Evolutionary conservation across 305 asterid species (phyloP), one percentile per base, ranked within the genome.

Genomic region (Fraxinus angustifolia): DNA sequence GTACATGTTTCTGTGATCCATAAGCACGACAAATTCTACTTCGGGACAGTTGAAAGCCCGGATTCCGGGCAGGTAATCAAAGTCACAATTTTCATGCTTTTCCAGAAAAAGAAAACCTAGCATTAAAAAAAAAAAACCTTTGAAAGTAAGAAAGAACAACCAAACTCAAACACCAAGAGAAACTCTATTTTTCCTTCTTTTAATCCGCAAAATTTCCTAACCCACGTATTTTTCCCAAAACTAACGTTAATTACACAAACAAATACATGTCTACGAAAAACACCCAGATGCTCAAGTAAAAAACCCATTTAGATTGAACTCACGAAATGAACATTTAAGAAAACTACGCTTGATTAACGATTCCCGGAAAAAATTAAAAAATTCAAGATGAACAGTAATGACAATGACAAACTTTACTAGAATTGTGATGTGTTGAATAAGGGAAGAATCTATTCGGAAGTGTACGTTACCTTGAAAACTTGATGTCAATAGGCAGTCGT

Each of bases 301-400:
- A 17, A 84, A 36, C 16, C 82, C 21, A 65, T 8, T 67, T 76
- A 12, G 21, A 23, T 21, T 11, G 42, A 65, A 70, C 75, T 74
- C 83, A 17, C 77, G 38, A 80, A 30, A 77, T 31, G 72, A 65
- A 53, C 58, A 67, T 56, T 48, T 74, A 17, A 83, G 2, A 81
- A 79, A 53, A 17, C 31, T 60, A 23, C 35, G 23, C 16, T 40
- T 56, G 56, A 40, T 53, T 40, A 82, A 73, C 72, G 31, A 81
- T 56, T 48, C 80, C 16, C 60, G 1, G 23, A 6, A 74, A 16
- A 56, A 0, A 11, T 6, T 8, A 3, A 6, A 26, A 53, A 23
- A 35, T 14, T 17, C 19, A 50, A 8, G 3, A 11, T 50, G 35
- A 26, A 10, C 38, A 31, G 23, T 6, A 34, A 12, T 53, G 53